Percentiles rank a stretch among this genome's conserved stretches.
Conservation (phyloP, 2,329 filamentous ascomycete genomes). For the Colletotrichum chrysophilum region DNA sequence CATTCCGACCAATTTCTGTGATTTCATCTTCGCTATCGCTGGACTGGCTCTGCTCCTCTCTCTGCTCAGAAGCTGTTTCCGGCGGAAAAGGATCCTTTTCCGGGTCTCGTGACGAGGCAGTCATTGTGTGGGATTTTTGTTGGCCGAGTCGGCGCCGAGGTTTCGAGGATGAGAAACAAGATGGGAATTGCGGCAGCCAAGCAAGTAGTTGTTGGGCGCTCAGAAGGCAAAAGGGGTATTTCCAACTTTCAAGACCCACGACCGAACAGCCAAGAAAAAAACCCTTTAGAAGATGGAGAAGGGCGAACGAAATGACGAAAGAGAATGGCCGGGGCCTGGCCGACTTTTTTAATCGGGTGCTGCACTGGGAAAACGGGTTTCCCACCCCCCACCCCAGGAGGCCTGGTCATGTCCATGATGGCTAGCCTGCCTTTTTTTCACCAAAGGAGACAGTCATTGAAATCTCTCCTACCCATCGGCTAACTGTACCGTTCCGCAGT, state of each 20-base stretch:
- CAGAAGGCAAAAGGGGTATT: not conserved
- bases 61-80: not conserved
- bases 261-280: not conserved
- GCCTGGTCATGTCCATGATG: constrained; percentile 14
- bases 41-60: constrained; percentile 4
- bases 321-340: not conserved
- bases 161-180: not conserved
- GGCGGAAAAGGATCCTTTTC: constrained; percentile 17
- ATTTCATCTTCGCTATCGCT: constrained; percentile 16
- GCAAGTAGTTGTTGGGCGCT: not conserved
- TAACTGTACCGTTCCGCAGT: constrained; percentile 13
- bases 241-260: not conserved
- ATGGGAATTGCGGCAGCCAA: not conserved
- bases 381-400: not conserved
- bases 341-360: constrained; percentile 9
- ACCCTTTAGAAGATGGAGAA: not conserved
- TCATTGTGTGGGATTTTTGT: not conserved
- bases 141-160: constrained; percentile 16
- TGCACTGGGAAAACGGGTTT: not conserved
- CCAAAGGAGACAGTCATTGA: not conserved
- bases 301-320: constrained; percentile 9
- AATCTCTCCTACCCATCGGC: not conserved
- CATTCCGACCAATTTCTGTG: not conserved
- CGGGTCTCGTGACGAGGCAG: constrained; percentile 6
- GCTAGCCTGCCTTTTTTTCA: not conserved